Conservation (phyloP, 768 basidiomycete genomes). For the Serendipita vermifera region DNA sequence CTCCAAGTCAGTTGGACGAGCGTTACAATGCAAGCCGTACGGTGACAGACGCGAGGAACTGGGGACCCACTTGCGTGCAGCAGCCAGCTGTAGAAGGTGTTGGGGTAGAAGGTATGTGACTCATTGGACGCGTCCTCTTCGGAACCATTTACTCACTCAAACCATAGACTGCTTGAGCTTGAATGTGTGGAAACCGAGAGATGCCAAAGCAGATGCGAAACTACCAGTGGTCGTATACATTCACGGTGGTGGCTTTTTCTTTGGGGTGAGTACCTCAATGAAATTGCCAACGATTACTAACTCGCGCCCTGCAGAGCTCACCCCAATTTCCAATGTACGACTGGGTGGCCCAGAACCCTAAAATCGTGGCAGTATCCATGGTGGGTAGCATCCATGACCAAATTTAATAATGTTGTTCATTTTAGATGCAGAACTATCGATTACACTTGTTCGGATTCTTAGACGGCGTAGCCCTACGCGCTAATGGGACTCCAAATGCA, state of each 20-base stretch:
- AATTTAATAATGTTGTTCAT: neutral
- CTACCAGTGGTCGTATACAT: slow-evolving; percentile 35
- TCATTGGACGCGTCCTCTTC: neutral
- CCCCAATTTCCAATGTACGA: slow-evolving; percentile 37
- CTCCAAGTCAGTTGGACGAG: slow-evolving; percentile 29
- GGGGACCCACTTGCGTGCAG: slow-evolving; percentile 36
- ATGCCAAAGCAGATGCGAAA: slow-evolving; percentile 23
- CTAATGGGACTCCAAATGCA: slow-evolving; percentile 29
- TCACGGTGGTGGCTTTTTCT: slow-evolving; percentile 33
- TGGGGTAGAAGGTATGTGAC: slow-evolving; percentile 30
- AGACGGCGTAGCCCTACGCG: slow-evolving; percentile 22
- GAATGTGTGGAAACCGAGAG: slow-evolving; percentile 33
- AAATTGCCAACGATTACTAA: neutral
- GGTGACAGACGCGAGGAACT: slow-evolving; percentile 30
- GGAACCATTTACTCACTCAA: neutral
- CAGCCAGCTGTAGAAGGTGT: slow-evolving; percentile 34
- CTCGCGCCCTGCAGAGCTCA: slow-evolving; percentile 24
- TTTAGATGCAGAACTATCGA: slow-evolving; percentile 20
- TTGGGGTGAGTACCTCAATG: slow-evolving; percentile 19
- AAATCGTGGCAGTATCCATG: slow-evolving; percentile 26
- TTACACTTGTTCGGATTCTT: slow-evolving; percentile 22
- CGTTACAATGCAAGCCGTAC: neutral
- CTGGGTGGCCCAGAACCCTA: slow-evolving; percentile 32
- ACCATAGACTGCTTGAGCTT: slow-evolving; percentile 29
- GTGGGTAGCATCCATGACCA: slow-evolving; percentile 2